Base-by-base conservation (phyloP, 208 protist species). In the Herpetomonas tarakana region DNA sequence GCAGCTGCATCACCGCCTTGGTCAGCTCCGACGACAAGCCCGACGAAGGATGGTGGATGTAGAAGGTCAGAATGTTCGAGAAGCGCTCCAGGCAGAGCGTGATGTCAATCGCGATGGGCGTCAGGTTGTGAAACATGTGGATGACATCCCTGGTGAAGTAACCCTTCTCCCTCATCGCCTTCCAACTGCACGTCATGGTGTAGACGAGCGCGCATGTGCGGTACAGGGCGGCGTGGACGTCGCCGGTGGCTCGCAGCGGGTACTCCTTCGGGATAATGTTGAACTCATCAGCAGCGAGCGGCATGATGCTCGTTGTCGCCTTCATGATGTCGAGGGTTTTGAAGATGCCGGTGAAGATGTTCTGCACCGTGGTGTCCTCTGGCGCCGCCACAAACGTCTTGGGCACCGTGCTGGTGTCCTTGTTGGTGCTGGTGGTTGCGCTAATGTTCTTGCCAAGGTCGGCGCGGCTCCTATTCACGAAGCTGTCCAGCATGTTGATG, bases 171-270 rank as follows among this genome's bases (percentile, higher is more conserved):
- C 81, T 71, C 85, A 92, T 87, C 29, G 76, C 63, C 71, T 88
- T 85, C 81, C 85, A 92, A 30, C 78, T 67, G 47, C 85, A 88
- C 19, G 78, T 57, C 81, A 92, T 92, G 0, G 68, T 83, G 59
- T 88, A 88, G 31, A 92, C 60, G 24, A 92, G 68, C 19, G 71
- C 67, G 55, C 79, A 88, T 35, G 83, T 67, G 21, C 78, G 85
- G 57, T 85, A 84, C 45, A 92, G 75, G 0, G 85, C 76, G 24
- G 77, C 71, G 63, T 88, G 74, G 1, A 92, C 54, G 41, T 83
- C 76, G 16, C 78, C 73, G n/a, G 70, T 76, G 18, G 85, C 81
- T 1, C 74, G 74, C 30, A 75, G 65, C 35, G 81, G 78, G 62
- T 92, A 88, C 52, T 78, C 66, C 24, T 53, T 60, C 22, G 85